Base-by-base conservation (phyloP, 768 basidiomycete genomes). In the Coprinellus micaceus region DNA sequence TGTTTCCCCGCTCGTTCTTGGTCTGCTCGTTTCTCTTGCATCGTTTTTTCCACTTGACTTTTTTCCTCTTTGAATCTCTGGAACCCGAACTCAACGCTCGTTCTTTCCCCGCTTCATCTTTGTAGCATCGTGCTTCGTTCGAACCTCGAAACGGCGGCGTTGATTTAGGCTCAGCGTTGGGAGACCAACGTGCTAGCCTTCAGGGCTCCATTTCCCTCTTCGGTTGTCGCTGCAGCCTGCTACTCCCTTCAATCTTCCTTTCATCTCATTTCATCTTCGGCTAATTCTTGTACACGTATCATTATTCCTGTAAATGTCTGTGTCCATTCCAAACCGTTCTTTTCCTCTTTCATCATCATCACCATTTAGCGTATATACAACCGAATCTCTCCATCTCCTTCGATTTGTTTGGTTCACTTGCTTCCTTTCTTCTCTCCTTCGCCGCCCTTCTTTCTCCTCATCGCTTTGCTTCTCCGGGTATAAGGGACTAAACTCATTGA, bases 91-190 rank as follows among this genome's bases (percentile, higher is more conserved):
- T 66, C 66, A 56, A 60, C 59, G 50, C 60, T 57, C 61, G 65
- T 64, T 62, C 61, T 66, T 64, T 59, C 57, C 63, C 67, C 65
- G 56, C 54, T 60, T 56, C n/a, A 5, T 12, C 30, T 51, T n/a
- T 29, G 26, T 76, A 88, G 86, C 77, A 86, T 86, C 66, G 78
- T 84, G 64, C 79, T 89, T 59, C 85, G 86, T 64, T 71, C 76
- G 55, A 85, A 81, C 67, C 82, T 89, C 60, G 77, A 82, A 68
- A 76, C 76, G 60, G 85, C 86, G 57, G 85, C 85, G 58, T 73
- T 88, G 65, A 82, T 88, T 67, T 88, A 72, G 76, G 60, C 26
- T 55, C 61, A 47, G 58, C 59, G 57, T 49, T 57, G 53, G 54
- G 44, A 24, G 33, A 21, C 4, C 36, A 39, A 12, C n/a, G n/a